Evolutionary conservation across 2,329 filamentous ascomycete species (phyloP).

Genomic region (Aphanocladium album): DNA sequence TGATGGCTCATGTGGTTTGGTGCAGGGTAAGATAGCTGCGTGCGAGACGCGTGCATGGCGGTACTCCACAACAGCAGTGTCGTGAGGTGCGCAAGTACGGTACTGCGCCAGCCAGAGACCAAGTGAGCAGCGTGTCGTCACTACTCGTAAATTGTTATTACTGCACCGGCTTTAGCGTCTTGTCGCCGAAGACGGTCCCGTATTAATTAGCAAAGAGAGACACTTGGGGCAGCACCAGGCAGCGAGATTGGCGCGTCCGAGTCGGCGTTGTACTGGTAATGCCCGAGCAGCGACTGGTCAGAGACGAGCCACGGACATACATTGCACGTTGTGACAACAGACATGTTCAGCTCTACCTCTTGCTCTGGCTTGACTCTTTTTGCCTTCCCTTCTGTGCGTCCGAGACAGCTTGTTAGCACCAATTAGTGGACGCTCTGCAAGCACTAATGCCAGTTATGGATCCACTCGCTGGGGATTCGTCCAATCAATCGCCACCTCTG

Average conservation of each 20-base stretch:
- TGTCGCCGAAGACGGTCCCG: neutral
- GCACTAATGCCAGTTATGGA: neutral
- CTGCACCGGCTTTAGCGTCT: conserved; percentile 3
- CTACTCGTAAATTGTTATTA: too few relatives aligned
- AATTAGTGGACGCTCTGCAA: neutral
- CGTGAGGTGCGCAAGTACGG: neutral
- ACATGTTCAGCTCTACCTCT: too few relatives aligned
- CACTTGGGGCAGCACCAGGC: too few relatives aligned
- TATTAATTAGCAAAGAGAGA: neutral
- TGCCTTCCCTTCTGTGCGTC: neutral
- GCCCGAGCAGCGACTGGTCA: neutral
- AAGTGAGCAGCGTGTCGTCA: too few relatives aligned
- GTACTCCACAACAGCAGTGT: neutral
- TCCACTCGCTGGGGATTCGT: neutral
- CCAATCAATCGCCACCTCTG: neutral
- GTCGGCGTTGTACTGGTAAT: neutral
- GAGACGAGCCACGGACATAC: too few relatives aligned
- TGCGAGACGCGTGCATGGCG: neutral
- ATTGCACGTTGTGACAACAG: too few relatives aligned
- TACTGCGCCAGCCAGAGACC: neutral
- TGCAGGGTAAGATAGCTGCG: neutral
- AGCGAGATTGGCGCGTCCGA: neutral
- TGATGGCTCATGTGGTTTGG: neutral
- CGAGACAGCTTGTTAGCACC: neutral
- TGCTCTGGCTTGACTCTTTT: too few relatives aligned